Evolutionary conservation across 345 rosid species (phyloP), one percentile per base, ranked within the genome.

Genomic region (Pugionium dolabratum): DNA sequence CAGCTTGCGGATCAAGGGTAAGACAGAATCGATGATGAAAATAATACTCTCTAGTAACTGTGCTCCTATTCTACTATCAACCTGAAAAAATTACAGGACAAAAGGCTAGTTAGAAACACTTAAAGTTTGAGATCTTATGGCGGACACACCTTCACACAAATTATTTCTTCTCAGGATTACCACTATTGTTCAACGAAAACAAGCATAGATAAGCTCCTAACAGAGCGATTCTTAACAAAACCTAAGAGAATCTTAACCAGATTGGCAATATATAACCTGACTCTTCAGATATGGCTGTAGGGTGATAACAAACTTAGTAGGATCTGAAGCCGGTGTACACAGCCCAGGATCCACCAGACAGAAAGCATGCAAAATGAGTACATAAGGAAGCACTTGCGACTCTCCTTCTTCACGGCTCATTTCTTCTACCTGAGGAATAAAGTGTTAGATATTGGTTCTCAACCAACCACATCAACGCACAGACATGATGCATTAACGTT

Each of bases 261-360:
- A 48, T 34, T 48, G 35, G 59, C 43, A 11, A 67, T 41, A 44
- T 66, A 67, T 70, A 66, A 91, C 99, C 97, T 87, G 96, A 77
- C 77, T 94, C 85, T 91, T 94, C 54, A 94, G 88, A 83, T 94
- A 94, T 52, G 99, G 93, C 79, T 87, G 96, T 64, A 94, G 79
- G 54, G 99, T 94, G 80, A 86, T 84, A 69, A 94, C 85, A 81
- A 94, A 94, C 45, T 85, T 95, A 59, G 96, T 84, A 70, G 97
- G 96, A 75, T 91, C 85, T 64, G 99, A 90, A 41, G 87, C 81
- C 6, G 99, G 99, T 31, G 86, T 82, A 81, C 97, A 91, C 54
- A 91, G 89, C 52, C 86, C 83, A 47, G 99, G 91, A 78, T 94
- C 99, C 75, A 91, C 99, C 63, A 84, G 76, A 70, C 99, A 94